phyloP scores from a whole-genome alignment of 1,284 basidiomycete genomes.

The Exobasidium rhododendri region DNA sequence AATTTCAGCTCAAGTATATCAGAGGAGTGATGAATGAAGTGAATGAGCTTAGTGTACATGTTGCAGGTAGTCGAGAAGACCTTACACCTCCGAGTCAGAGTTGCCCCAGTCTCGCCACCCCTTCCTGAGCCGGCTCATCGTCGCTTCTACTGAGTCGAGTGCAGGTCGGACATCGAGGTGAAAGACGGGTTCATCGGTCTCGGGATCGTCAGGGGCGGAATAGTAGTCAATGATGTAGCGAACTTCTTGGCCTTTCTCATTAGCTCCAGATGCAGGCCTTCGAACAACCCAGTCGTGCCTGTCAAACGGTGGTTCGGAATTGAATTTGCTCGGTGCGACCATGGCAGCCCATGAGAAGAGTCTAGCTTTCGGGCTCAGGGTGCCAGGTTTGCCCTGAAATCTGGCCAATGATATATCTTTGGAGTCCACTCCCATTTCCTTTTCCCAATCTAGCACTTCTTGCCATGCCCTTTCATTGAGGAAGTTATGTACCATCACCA shows the following conservation, averaged over 20 bases:
- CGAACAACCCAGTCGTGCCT: conserved; percentile 97
- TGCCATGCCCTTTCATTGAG: conserved; percentile 95
- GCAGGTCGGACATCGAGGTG: conserved; percentile 15
- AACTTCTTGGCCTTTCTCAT: conserved; percentile 40
- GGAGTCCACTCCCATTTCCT: conserved; percentile 56
- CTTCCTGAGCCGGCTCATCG: not conserved
- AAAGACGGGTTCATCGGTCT: conserved; percentile 14
- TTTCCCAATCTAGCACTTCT: conserved; percentile 92
- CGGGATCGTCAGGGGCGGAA: conserved; percentile 17
- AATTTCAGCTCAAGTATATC: too few species aligned
- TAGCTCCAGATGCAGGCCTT: conserved; percentile 56
- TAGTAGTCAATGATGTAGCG: conserved; percentile 55
- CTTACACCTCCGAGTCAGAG: too few species aligned
- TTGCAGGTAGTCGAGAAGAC: not conserved
- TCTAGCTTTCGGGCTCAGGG: conserved; percentile 74
- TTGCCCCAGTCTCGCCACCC: conserved; percentile 11
- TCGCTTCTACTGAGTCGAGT: conserved; percentile 8
- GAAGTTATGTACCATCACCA: conserved; percentile 98
- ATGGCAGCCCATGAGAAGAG: conserved; percentile 79
- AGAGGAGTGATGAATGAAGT: not conserved
- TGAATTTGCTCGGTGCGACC: conserved; percentile 83
- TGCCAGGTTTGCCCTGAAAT: conserved; percentile 86
- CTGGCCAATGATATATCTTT: conserved; percentile 65
- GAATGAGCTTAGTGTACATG: not conserved
- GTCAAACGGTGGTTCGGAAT: conserved; percentile 88